These are phyloP conservation scores for Neospora caninum DNA, from an alignment of 169 alveolate species.

Conservation along the genomic window DNA sequence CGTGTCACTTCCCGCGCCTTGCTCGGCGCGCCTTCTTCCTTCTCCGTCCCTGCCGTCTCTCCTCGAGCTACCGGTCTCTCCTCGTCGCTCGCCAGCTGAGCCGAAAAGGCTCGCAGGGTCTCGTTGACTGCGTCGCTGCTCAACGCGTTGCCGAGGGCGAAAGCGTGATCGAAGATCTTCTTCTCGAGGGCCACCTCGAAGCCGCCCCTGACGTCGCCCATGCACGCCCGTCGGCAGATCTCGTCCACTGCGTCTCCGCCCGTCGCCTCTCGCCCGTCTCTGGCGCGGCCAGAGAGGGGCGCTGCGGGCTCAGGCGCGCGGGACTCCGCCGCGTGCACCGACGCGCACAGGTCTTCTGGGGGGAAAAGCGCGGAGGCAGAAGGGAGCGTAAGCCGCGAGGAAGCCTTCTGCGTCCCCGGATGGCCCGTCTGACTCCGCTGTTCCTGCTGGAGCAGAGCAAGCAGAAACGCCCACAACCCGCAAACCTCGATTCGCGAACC, in stretches of 20 bases:
- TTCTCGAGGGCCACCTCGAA: not conserved
- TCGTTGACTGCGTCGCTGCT: slow-evolving; percentile 29
- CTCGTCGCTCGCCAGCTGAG: not conserved
- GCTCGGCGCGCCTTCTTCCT: not conserved
- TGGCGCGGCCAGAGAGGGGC: not conserved
- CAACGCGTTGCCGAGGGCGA: slow-evolving; percentile 36
- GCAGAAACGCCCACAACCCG: slow-evolving; percentile 32
- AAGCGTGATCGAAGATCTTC: slow-evolving; percentile 10
- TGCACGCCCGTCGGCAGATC: slow-evolving; percentile 15
- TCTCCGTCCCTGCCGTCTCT: not conserved
- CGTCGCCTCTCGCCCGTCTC: not conserved
- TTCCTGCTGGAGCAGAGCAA: not conserved
- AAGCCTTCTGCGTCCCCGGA: not conserved
- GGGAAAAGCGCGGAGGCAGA: slow-evolving; percentile 10
- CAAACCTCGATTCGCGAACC: slow-evolving; percentile 20
- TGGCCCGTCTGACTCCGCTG: not conserved
- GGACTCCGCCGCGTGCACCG: not conserved
- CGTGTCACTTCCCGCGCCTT: not conserved
- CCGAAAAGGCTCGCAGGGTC: slow-evolving; percentile 16
- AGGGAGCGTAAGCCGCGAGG: not conserved
- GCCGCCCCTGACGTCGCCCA: slow-evolving; percentile 35
- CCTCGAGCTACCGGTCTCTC: not conserved
- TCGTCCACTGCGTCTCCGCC: not conserved
- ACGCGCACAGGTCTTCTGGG: not conserved
- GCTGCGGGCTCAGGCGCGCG: not conserved